phyloP scores from a whole-genome alignment of 1,284 basidiomycete genomes.

The Tausonia pullulans region DNA sequence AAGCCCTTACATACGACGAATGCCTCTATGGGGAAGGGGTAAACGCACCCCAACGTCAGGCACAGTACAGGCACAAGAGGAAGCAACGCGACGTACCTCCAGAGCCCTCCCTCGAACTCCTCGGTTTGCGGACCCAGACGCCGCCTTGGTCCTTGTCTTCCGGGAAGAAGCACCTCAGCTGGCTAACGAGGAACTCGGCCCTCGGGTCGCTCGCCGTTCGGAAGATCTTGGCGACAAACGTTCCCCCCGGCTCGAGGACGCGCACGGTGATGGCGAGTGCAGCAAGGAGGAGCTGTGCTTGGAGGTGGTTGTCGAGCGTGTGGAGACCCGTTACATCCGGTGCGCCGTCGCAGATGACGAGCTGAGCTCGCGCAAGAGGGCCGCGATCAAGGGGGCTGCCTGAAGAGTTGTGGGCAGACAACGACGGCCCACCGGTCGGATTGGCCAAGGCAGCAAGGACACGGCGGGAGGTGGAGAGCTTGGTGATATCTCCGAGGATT shows the following conservation, averaged over 20 bases:
- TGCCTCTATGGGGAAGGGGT: slow-evolving; percentile 2
- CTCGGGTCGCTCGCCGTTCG: slow-evolving; percentile 36
- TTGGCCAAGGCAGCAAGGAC: slow-evolving; percentile 34
- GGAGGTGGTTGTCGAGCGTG: slow-evolving; percentile 46
- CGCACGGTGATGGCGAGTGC: slow-evolving; percentile 43
- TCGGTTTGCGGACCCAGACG: slow-evolving; percentile 36
- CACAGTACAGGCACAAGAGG: neutral
- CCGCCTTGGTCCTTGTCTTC: slow-evolving; percentile 32
- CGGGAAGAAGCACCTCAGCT: slow-evolving; percentile 40
- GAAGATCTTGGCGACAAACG: slow-evolving; percentile 48
- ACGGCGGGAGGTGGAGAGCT: slow-evolving; percentile 39
- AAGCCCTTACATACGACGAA: slow-evolving; percentile 14
- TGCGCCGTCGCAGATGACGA: slow-evolving; percentile 48
- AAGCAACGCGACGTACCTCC: slow-evolving; percentile 27
- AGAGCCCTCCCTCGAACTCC: slow-evolving; percentile 35
- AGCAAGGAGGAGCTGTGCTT: slow-evolving; percentile 44
- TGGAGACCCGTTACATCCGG: slow-evolving; percentile 49
- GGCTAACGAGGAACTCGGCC: slow-evolving; percentile 38
- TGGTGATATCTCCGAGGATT: slow-evolving; percentile 46
- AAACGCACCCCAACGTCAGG: neutral
- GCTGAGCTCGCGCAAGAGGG: slow-evolving; percentile 35
- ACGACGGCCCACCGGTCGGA: slow-evolving; percentile 29
- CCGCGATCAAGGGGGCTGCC: too few relatives aligned
- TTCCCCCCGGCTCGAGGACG: slow-evolving; percentile 40
- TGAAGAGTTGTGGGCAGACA: too few relatives aligned